phyloP scores from a whole-genome alignment of 2,329 filamentous ascomycete genomes.

The Tolypocladium paradoxum region DNA sequence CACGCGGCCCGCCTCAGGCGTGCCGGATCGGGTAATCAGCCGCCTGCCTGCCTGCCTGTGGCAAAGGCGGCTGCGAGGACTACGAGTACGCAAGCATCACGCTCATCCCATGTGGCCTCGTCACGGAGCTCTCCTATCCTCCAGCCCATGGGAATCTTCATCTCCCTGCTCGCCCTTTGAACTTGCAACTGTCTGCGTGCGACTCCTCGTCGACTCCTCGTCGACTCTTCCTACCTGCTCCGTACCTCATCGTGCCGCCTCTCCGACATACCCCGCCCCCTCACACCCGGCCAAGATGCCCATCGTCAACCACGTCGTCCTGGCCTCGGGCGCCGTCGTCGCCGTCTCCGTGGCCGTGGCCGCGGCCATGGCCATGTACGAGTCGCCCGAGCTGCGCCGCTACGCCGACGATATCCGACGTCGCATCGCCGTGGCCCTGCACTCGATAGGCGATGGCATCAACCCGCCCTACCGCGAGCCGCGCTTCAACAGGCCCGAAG shows the following conservation, averaged over 20 bases:
- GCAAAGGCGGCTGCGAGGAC: slow-evolving; percentile 6
- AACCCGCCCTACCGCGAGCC: slow-evolving; percentile 38
- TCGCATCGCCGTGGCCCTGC: slow-evolving; percentile 48
- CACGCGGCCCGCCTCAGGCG: not conserved
- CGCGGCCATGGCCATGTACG: slow-evolving; percentile 50
- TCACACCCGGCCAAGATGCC: slow-evolving; percentile 31
- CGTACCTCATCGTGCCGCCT: not conserved
- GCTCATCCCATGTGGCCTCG: slow-evolving; percentile 1
- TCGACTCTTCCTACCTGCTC: not conserved
- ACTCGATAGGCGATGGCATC: slow-evolving; percentile 48
- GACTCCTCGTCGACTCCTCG: not conserved
- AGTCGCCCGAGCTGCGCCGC: slow-evolving; percentile 52
- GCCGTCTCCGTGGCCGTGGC: slow-evolving; percentile 47
- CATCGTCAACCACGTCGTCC: slow-evolving; percentile 41
- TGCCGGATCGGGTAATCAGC: not conserved
- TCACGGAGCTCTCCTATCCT: not conserved
- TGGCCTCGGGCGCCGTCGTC: slow-evolving; percentile 47
- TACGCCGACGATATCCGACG: slow-evolving; percentile 51
- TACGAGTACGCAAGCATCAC: slow-evolving; percentile 9
- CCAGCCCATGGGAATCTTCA: not conserved
- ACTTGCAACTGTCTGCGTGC: not conserved
- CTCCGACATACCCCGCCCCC: not conserved
- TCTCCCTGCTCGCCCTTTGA: not conserved
- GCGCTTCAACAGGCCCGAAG: slow-evolving; percentile 54
- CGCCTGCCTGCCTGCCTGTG: slow-evolving; percentile 1